Percentiles rank a stretch among this genome's conserved stretches.
These are phyloP conservation scores for Peronospora belbahrii DNA, from an alignment of 352 stramenopile species.

Conservation along the genomic window DNA sequence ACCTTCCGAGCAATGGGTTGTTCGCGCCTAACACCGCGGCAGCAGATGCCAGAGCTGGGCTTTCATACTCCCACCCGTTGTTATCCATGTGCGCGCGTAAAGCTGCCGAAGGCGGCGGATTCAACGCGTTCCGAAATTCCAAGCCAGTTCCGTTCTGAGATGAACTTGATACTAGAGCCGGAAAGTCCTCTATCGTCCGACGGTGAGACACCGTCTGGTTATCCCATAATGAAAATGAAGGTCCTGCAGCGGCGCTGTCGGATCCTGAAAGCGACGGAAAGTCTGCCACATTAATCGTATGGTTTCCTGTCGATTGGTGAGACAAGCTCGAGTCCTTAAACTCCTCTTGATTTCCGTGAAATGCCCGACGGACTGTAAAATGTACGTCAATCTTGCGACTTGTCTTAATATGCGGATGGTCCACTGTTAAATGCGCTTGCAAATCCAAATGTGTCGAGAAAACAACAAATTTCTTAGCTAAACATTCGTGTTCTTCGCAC, in stretches of 20 bases:
- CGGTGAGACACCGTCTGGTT: conserved; percentile 38
- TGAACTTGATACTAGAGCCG: conserved; percentile 29
- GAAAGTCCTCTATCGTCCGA: conserved; percentile 62
- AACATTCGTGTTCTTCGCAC: conserved; percentile 77
- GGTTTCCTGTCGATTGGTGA: conserved; percentile 11
- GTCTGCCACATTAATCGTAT: conserved; percentile 80
- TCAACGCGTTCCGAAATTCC: conserved; percentile 64
- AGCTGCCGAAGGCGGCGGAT: conserved; percentile 54
- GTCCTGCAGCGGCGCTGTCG: conserved; percentile 20
- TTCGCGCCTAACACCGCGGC: conserved; percentile 67
- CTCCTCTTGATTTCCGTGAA: conserved; percentile 34
- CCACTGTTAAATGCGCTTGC: conserved; percentile 68
- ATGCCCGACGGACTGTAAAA: conserved; percentile 66
- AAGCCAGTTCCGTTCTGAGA: conserved; percentile 14
- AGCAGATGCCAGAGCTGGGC: conserved; percentile 47
- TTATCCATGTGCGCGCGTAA: conserved; percentile 69
- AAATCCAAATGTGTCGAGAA: conserved; percentile 85
- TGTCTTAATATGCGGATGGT: conserved; percentile 81
- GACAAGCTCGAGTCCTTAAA: conserved; percentile 43
- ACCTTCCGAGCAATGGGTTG: conserved; percentile 70
- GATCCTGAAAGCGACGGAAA: conserved; percentile 66
- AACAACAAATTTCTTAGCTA: conserved; percentile 85
- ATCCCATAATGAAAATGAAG: conserved; percentile 59
- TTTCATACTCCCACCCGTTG: conserved; percentile 62
- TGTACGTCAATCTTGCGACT: conserved; percentile 84